Conservation (phyloP, 2,329 filamentous ascomycete genomes). For the Sarocladium oryzae region DNA sequence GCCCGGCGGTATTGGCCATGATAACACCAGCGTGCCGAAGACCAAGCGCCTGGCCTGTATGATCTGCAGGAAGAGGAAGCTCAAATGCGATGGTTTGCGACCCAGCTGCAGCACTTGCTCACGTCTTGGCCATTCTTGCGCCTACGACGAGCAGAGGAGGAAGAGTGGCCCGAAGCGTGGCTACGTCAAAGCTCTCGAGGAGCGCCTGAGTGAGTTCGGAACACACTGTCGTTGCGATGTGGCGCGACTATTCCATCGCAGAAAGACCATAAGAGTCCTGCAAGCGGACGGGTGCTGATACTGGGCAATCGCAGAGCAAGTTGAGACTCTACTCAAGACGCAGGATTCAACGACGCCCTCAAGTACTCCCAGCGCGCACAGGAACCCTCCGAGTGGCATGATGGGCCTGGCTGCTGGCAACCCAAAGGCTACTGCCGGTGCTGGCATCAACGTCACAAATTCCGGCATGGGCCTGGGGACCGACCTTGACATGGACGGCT, state of each 20-base stretch:
- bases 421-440: slow-evolving; percentile 22
- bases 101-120: slow-evolving; percentile 87
- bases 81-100: slow-evolving; percentile 79
- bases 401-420: slow-evolving; percentile 16
- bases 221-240: not conserved
- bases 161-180: slow-evolving; percentile 93
- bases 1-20: slow-evolving; percentile 35
- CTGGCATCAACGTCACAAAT: slow-evolving; percentile 20
- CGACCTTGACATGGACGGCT: slow-evolving; percentile 46
- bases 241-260: not conserved
- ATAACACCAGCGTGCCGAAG: slow-evolving; percentile 59
- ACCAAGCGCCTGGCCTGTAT: slow-evolving; percentile 94
- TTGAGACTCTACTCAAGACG: slow-evolving; percentile 82
- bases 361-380: not conserved
- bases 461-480: slow-evolving; percentile 39
- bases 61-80: slow-evolving; percentile 85
- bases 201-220: slow-evolving; percentile 67
- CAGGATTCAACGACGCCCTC: slow-evolving; percentile 47
- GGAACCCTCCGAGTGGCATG: slow-evolving; percentile 25
- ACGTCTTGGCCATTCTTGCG: slow-evolving; percentile 77
- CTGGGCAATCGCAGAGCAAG: slow-evolving; percentile 65
- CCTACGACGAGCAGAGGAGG: slow-evolving; percentile 85
- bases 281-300: no score
- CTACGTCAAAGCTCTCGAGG: slow-evolving; percentile 90
- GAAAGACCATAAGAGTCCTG: no score